Evolutionary conservation across 306 rosid genomes (phyloP).

Genomic region (Datisca glomerata): DNA sequence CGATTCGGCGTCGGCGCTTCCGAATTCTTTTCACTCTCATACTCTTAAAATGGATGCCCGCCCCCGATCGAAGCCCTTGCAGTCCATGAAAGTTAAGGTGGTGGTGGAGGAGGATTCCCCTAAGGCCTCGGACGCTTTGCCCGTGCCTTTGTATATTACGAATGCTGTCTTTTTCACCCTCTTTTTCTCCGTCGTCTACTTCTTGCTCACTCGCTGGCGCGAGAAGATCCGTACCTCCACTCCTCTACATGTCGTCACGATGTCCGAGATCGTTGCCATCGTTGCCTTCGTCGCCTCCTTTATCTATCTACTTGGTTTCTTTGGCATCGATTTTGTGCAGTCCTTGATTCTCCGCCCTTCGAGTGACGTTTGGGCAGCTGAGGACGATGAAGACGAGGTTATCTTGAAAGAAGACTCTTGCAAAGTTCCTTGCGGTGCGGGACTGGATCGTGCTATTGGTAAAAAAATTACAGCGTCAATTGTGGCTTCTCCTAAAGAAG

Average conservation of each 20-base stretch:
- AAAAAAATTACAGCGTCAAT: not conserved
- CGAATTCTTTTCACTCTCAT: not conserved
- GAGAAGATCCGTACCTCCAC: slow-evolving; percentile 15
- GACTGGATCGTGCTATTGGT: slow-evolving; percentile 2
- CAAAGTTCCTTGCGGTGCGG: slow-evolving; percentile 10
- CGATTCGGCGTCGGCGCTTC: slow-evolving; percentile 11
- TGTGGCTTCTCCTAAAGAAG: not conserved
- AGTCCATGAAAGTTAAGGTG: slow-evolving; percentile 5
- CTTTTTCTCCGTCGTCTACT: slow-evolving; percentile 17
- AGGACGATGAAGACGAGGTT: slow-evolving; percentile 7
- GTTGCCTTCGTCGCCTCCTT: slow-evolving; percentile 8
- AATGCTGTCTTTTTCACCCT: slow-evolving; percentile 14
- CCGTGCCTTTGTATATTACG: slow-evolving; percentile 11
- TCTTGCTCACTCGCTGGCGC: slow-evolving; percentile 14
- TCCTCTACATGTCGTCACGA: slow-evolving; percentile 17
- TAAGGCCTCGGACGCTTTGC: slow-evolving; percentile 10
- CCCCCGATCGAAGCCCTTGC: slow-evolving; percentile 4
- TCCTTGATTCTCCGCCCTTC: slow-evolving; percentile 14
- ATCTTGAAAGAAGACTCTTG: slow-evolving; percentile 4
- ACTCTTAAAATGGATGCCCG: not conserved
- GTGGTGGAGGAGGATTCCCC: slow-evolving; percentile 4
- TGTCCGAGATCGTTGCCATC: slow-evolving; percentile 13
- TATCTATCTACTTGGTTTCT: slow-evolving; percentile 14
- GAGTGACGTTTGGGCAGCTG: slow-evolving; percentile 10
- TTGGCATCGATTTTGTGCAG: slow-evolving; percentile 16